These are phyloP conservation scores for Coemansia reversa DNA, from an alignment of 192 early-diverging fungal genomes.

Conservation along the genomic window DNA sequence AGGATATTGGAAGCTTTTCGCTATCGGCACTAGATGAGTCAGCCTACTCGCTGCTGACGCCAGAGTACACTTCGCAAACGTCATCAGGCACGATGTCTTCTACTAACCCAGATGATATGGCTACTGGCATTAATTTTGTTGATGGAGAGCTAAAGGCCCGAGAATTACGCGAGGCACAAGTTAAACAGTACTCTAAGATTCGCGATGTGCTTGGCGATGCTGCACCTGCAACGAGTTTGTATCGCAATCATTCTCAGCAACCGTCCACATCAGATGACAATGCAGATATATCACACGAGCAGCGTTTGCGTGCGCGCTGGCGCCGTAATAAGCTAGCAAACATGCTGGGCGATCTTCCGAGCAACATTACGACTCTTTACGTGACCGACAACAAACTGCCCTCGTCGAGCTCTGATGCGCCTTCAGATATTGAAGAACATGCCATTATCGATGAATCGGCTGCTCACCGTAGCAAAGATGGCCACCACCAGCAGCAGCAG, in stretches of 20 bases:
- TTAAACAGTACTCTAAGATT: slow-evolving; percentile 38
- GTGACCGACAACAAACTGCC: slow-evolving; percentile 2
- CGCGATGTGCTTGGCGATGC: slow-evolving; percentile 36
- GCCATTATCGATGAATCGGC: neutral
- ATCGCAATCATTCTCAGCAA: neutral
- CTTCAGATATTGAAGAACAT: neutral
- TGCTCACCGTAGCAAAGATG: no score
- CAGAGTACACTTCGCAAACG: slow-evolving; percentile 16
- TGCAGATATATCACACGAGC: slow-evolving; percentile 8
- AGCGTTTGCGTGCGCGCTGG: slow-evolving; percentile 36
- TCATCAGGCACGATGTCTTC: slow-evolving; percentile 2
- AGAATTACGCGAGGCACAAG: slow-evolving; percentile 11
- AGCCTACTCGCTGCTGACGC: slow-evolving; percentile 19
- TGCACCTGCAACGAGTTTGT: slow-evolving; percentile 18
- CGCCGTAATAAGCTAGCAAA: slow-evolving; percentile 35
- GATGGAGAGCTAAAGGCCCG: neutral
- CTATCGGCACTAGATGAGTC: slow-evolving; percentile 10
- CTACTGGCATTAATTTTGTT: neutral
- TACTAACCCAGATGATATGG: no score
- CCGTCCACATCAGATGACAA: neutral
- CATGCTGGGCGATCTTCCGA: slow-evolving; percentile 40
- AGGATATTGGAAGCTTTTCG: neutral
- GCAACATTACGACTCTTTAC: slow-evolving; percentile 20
- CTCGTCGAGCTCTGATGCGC: neutral
- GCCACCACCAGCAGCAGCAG: slow-evolving; percentile 7